Evolutionary conservation across 768 basidiomycete genomes (phyloP).

Genomic region (Fistulinella prunicolor): DNA sequence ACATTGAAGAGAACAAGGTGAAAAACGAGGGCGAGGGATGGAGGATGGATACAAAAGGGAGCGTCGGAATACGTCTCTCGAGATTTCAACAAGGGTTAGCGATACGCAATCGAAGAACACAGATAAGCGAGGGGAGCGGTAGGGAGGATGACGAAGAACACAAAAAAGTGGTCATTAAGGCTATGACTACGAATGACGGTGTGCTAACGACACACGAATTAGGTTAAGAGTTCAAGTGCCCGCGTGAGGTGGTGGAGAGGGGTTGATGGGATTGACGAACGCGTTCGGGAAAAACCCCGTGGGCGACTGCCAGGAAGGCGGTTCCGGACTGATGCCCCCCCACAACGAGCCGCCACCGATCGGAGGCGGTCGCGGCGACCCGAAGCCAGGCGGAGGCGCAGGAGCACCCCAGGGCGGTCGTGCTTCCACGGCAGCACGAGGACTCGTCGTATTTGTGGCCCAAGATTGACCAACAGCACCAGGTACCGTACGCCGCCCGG

Average conservation of each 20-base stretch:
- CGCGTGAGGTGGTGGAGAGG: conserved; percentile 46
- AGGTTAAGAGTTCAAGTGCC: conserved; percentile 28
- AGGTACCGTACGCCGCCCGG: conserved; percentile 41
- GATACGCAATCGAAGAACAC: not conserved
- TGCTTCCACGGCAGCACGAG: conserved; percentile 40
- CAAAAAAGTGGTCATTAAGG: not conserved
- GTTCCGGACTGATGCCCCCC: conserved; percentile 37
- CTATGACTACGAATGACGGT: not conserved
- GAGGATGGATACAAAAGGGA: conserved; percentile 3
- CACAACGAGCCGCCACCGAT: conserved; percentile 39
- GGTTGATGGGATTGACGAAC: conserved; percentile 46
- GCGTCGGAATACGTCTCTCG: conserved; percentile 7
- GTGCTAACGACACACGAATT: conserved; percentile 3
- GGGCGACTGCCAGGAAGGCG: conserved; percentile 50
- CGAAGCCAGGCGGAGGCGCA: conserved; percentile 34
- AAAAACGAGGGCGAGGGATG: not conserved
- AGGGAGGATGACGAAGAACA: too few species aligned
- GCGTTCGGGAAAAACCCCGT: conserved; percentile 45
- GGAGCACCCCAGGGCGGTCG: conserved; percentile 49
- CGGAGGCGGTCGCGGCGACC: conserved; percentile 33
- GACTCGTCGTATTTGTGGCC: conserved; percentile 41
- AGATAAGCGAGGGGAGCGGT: not conserved
- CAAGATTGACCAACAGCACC: conserved; percentile 47
- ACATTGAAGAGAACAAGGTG: not conserved
- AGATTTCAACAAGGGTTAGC: conserved; percentile 4